Percentiles rank a stretch among this genome's conserved stretches.
Conservation (phyloP, 805 yeast genomes). For the Wickerhamomyces rabaulensis region DNA sequence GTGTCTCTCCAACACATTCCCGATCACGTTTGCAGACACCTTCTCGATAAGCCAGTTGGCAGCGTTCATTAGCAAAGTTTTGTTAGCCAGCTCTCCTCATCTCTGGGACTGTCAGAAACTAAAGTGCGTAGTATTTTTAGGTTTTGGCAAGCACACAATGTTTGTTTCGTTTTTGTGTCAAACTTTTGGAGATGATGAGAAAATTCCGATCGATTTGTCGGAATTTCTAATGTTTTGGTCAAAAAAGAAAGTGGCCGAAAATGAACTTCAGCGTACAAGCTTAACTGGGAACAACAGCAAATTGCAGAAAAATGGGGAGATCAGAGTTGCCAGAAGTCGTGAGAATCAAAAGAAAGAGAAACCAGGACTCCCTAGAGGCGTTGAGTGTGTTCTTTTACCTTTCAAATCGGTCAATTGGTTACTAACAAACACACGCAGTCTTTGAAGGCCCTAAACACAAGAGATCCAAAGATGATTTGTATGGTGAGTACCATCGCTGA, state of each 20-base stretch:
- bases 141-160: neutral
- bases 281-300: neutral
- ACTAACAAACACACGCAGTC: slow-evolving; percentile 16
- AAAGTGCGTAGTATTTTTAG: neutral
- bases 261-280: no score
- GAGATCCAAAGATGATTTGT: slow-evolving; percentile 32
- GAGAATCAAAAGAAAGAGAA: slow-evolving; percentile 80
- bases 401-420: neutral
- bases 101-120: neutral
- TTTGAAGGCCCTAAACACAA: slow-evolving; percentile 32
- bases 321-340: slow-evolving; percentile 51
- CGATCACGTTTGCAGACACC: slow-evolving; percentile 34
- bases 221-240: neutral
- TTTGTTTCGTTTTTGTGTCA: slow-evolving; percentile 1
- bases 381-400: slow-evolving; percentile 32
- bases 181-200: neutral
- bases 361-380: slow-evolving; percentile 86
- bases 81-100: no score
- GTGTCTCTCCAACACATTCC: slow-evolving; percentile 45
- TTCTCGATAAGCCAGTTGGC: neutral
- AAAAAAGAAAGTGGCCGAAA: no score
- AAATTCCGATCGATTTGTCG: neutral
- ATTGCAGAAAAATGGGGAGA: neutral
- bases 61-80: neutral
- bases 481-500: slow-evolving; percentile 12